Percentiles rank a stretch among this genome's conserved stretches.
These are phyloP conservation scores for Metschnikowia cubensis DNA, from an alignment of 805 yeast species.

Conservation along the genomic window DNA sequence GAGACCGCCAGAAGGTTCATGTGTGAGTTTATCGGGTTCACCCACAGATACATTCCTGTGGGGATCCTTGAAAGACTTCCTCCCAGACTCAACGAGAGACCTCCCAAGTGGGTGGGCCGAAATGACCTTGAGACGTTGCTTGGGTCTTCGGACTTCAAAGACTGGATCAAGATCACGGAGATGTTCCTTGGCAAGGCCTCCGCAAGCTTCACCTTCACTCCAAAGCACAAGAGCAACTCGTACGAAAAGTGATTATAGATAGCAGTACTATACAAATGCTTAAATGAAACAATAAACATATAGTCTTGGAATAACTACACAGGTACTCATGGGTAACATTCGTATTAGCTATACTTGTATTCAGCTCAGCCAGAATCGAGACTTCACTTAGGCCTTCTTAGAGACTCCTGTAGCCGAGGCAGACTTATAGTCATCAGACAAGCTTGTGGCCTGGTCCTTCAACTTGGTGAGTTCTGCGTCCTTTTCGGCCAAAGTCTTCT, in stretches of 20 bases:
- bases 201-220: slow-evolving; percentile 70
- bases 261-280: too few relatives aligned
- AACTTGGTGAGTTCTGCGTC: slow-evolving; percentile 63
- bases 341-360: background rate
- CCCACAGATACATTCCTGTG: slow-evolving; percentile 90
- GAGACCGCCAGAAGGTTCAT: slow-evolving; percentile 81
- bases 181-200: slow-evolving; percentile 89
- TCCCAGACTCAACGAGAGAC: slow-evolving; percentile 86
- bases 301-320: too few relatives aligned
- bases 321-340: background rate
- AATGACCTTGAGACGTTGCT: slow-evolving; percentile 86
- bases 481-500: slow-evolving; percentile 45
- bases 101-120: slow-evolving; percentile 91
- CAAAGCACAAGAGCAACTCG: slow-evolving; percentile 94
- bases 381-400: background rate
- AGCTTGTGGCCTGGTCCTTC: slow-evolving; percentile 67
- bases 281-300: too few relatives aligned
- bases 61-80: slow-evolving; percentile 89
- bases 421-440: slow-evolving; percentile 60
- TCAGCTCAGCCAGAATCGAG: background rate
- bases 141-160: slow-evolving; percentile 79
- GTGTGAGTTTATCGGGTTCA: slow-evolving; percentile 92
- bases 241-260: slow-evolving; percentile 25
- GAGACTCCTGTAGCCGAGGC: slow-evolving; percentile 15
- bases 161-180: slow-evolving; percentile 95